Conservation (phyloP, 139 green algal species). For the Picochlorum sp. region DNA sequence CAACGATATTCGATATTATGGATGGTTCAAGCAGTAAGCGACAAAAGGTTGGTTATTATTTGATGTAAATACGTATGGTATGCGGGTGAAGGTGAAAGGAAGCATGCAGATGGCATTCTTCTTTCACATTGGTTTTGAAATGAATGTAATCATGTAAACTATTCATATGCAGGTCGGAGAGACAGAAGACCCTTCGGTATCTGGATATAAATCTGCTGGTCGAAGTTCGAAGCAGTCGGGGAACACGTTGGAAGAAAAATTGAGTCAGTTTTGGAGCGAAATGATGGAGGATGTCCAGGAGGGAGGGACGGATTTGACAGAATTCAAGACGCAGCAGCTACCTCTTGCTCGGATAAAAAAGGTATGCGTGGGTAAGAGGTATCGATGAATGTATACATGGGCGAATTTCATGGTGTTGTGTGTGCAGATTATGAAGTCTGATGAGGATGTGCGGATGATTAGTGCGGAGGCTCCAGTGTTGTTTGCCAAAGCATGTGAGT, state of each 20-base stretch:
- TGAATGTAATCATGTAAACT: no score
- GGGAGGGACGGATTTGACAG: slow-evolving; percentile 49
- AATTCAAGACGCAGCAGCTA: slow-evolving; percentile 96
- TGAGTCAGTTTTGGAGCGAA: slow-evolving; percentile 76
- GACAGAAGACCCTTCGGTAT: background rate
- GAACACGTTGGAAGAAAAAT: slow-evolving; percentile 30
- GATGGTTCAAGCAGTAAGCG: no score
- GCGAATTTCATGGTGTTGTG: background rate
- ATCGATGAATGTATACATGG: background rate
- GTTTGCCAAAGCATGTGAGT: slow-evolving; percentile 77
- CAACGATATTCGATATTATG: no score
- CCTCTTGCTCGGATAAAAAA: slow-evolving; percentile 99
- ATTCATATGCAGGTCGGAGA: background rate
- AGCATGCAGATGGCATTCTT: no score
- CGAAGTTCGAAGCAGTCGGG: background rate
- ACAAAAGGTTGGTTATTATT: no score
- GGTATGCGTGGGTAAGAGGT: slow-evolving; percentile 21
- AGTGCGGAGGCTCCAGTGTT: slow-evolving; percentile 92
- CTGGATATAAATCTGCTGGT: background rate
- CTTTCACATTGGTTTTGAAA: no score
- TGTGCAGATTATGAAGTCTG: slow-evolving; percentile 96
- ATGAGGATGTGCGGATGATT: slow-evolving; percentile 96
- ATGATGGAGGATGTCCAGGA: slow-evolving; percentile 72
- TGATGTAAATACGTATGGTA: no score
- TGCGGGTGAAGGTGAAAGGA: no score